Conservation (phyloP, 257 asterid genomes). For the Penstemon newberryi region DNA sequence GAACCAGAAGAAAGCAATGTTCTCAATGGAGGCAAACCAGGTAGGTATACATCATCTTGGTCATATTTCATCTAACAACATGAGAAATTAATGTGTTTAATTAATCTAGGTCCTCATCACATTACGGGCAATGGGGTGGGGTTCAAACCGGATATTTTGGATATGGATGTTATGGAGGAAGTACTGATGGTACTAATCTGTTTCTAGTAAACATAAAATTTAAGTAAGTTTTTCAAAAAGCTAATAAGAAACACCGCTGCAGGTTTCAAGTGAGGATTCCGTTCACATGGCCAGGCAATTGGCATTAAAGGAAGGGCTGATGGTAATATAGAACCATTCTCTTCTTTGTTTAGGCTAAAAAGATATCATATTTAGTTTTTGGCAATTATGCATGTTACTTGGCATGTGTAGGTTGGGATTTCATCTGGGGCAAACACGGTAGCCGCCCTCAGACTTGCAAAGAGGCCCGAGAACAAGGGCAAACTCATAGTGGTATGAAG, state of each 20-base stretch:
- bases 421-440: constrained; percentile 98
- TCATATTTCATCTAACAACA: not conserved
- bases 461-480: constrained; percentile 86
- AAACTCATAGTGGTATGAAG: constrained; percentile 88
- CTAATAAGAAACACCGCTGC: constrained; percentile 20
- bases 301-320: constrained; percentile 91
- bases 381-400: not conserved
- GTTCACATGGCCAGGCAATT: constrained; percentile 88
- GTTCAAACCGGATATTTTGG: constrained; percentile 93
- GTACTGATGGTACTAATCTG: constrained; percentile 70
- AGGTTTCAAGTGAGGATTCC: constrained; percentile 95
- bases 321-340: constrained; percentile 42
- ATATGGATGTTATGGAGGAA: constrained; percentile 97
- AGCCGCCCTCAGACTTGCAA: constrained; percentile 84
- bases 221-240: not conserved
- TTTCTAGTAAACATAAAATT: not conserved
- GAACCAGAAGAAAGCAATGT: constrained; percentile 92
- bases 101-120: constrained; percentile 77
- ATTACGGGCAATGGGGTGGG: constrained; percentile 99
- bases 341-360: not conserved
- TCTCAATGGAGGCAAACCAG: constrained; percentile 97
- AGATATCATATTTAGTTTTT: not conserved
- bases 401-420: constrained; percentile 70
- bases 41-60: constrained; percentile 27
- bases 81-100: constrained; percentile 3